Conservation (phyloP, 495 filamentous ascomycete genomes). For the Neurospora tetraspora region DNA sequence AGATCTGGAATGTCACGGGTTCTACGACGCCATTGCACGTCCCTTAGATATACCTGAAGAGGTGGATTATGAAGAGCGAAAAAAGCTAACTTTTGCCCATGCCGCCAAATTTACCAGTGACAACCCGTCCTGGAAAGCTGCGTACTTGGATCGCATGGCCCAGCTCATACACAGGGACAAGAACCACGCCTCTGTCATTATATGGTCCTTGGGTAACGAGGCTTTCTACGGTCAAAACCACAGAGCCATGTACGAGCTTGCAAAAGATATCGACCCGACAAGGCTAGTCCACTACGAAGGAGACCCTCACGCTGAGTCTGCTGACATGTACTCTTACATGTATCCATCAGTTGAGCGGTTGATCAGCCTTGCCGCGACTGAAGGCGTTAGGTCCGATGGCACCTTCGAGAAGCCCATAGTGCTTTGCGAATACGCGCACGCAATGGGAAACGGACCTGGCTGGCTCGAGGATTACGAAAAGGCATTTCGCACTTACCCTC, state of each 20-base stretch:
- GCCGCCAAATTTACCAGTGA: slow-evolving; percentile 51
- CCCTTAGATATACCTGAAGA: slow-evolving; percentile 35
- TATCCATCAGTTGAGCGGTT: slow-evolving; percentile 47
- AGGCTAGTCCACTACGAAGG: slow-evolving; percentile 59
- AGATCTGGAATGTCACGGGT: slow-evolving; percentile 63
- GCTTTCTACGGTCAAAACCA: slow-evolving; percentile 58
- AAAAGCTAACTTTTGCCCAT: slow-evolving; percentile 37
- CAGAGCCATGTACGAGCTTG: slow-evolving; percentile 52
- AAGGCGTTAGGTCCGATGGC: slow-evolving; percentile 24
- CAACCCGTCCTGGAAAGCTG: slow-evolving; percentile 51
- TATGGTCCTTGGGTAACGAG: slow-evolving; percentile 65
- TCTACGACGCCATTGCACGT: slow-evolving; percentile 40
- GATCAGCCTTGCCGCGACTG: slow-evolving; percentile 30
- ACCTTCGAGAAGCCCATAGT: slow-evolving; percentile 46
- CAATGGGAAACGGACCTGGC: slow-evolving; percentile 67
- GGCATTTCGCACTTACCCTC: slow-evolving; percentile 44
- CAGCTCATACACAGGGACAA: slow-evolving; percentile 58
- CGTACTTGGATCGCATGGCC: slow-evolving; percentile 55
- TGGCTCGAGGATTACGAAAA: slow-evolving; percentile 55
- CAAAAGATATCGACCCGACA: slow-evolving; percentile 44
- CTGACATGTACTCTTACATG: slow-evolving; percentile 61
- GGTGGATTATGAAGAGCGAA: slow-evolving; percentile 43
- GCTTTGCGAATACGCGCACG: slow-evolving; percentile 59
- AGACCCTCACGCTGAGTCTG: slow-evolving; percentile 44
- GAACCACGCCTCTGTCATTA: slow-evolving; percentile 54